These are phyloP conservation scores for Mortierella claussenii DNA, from an alignment of 192 early-diverging fungal genomes.

Conservation along the genomic window DNA sequence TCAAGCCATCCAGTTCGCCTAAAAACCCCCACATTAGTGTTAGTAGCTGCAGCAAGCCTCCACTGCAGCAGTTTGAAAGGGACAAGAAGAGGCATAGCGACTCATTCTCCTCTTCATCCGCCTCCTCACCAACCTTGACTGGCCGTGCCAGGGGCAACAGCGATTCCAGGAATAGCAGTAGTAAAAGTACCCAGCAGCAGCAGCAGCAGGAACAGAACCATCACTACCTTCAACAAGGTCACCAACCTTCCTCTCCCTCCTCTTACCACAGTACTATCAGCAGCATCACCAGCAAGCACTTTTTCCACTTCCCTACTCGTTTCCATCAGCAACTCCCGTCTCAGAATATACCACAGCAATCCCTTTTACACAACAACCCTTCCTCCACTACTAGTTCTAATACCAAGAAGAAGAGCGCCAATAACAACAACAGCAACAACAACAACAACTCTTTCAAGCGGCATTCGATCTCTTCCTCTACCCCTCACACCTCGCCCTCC, in stretches of 20 bases:
- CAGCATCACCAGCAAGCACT: conserved; percentile 6
- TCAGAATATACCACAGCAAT: conserved; percentile 1
- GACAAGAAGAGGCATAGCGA: conserved; percentile 39
- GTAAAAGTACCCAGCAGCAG: conserved; percentile 1
- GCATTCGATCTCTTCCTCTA: conserved; percentile 12
- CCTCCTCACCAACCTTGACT: conserved; percentile 21
- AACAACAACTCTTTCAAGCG: background rate
- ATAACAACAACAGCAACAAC: background rate
- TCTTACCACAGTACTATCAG: conserved; percentile 4
- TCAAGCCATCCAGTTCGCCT: conserved; percentile 4
- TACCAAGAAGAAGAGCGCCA: conserved; percentile 1
- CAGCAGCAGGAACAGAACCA: background rate
- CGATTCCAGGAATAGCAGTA: conserved; percentile 27
- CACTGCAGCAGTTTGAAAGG: conserved; percentile 30
- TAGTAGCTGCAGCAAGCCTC: too few relatives aligned
- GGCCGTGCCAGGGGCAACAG: conserved; percentile 36
- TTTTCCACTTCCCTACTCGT: conserved; percentile 34
- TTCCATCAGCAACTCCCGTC: conserved; percentile 7
- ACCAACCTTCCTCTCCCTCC: background rate
- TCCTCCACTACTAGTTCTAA: conserved; percentile 5
- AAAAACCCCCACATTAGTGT: conserved; percentile 15
- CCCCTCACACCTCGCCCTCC: background rate
- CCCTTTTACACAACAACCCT: background rate
- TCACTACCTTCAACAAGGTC: background rate
- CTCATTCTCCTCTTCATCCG: conserved; percentile 43